Base-by-base conservation (phyloP, 2,329 filamentous ascomycete genomes). In the Paecilomyces niveus region DNA sequence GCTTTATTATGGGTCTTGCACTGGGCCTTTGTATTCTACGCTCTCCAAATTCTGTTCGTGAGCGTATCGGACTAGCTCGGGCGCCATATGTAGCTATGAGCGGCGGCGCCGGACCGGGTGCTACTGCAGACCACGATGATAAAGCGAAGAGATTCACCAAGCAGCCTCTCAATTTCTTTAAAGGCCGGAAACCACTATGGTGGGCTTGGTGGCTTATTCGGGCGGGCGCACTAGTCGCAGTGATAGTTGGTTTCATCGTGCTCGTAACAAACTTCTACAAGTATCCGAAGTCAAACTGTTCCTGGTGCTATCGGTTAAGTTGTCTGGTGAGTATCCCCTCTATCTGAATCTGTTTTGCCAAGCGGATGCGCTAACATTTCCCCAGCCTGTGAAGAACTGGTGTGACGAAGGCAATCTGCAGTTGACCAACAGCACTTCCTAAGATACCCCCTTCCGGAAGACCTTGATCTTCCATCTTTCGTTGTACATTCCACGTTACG, bases 151-250 rank as follows among this genome's bases (percentile, higher is more conserved):
- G 53, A 45, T 83, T 84, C 63, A 69, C 76, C 24, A 80, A 78
- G 62, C 69, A 78, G 57, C 81, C 82, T 0, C 63, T 84, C 0
- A 86, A 85, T 5, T 97, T 97, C 76, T 97, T 97, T 78, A 93
- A 92, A 72, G 91, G 90, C 21, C 84, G 94, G 18, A 96, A 96
- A 72, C 89, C 89, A 22, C 81, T 96, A 7, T 99, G 94, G 94
- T 99, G 94, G 94, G 89, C 80, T 5, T 99, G 94, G 94, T 97
- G 93, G 93, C 75, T 96, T 22, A 82, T 97, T 29, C 85, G 94
- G 18, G 89, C 84, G 0, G 90, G 83, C 0, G 87, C 89, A 24
- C 78, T 99, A 55, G 83, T 96, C 7, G 83, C 86, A n/a, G 89
- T 92, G 33, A 80, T 96, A 35, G 83, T 96, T 49, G 88, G 88